Evolutionary conservation across 2,329 filamentous ascomycete genomes (phyloP).

Genomic region (Beauveria varroae): DNA sequence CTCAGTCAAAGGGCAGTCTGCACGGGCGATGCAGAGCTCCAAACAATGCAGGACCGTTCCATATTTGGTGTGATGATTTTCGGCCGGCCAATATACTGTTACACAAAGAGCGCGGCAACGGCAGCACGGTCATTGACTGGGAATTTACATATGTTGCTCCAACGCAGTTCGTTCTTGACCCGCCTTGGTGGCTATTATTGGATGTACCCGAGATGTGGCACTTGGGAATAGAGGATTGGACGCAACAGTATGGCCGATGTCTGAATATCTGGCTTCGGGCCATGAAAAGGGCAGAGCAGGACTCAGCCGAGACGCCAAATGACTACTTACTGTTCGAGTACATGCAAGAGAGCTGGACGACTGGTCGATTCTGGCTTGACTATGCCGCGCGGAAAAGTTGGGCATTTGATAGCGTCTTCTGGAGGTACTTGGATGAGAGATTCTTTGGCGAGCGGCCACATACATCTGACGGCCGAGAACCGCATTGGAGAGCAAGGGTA

Average conservation of each 20-base stretch:
- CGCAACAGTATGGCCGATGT: slow-evolving; percentile 19
- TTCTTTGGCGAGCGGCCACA: slow-evolving; percentile 22
- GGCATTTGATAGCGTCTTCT: slow-evolving; percentile 27
- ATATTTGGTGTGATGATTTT: slow-evolving; percentile 25
- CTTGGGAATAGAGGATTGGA: slow-evolving; percentile 10
- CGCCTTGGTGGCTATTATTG: slow-evolving; percentile 28
- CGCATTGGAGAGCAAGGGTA: slow-evolving; percentile 22
- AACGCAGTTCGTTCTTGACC: slow-evolving; percentile 25
- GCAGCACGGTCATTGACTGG: slow-evolving; percentile 24
- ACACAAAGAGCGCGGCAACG: slow-evolving; percentile 13
- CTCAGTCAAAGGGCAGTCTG: slow-evolving; percentile 11
- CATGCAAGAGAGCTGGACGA: slow-evolving; percentile 28
- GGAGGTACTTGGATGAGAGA: slow-evolving; percentile 24
- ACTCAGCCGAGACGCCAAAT: background rate
- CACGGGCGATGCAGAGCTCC: background rate
- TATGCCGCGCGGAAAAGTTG: slow-evolving; percentile 27
- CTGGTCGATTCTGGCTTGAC: slow-evolving; percentile 28
- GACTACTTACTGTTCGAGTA: background rate
- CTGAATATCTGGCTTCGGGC: slow-evolving; percentile 24
- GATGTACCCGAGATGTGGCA: slow-evolving; percentile 13
- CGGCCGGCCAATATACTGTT: slow-evolving; percentile 26
- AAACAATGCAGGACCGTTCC: slow-evolving; percentile 17
- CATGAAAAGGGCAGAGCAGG: slow-evolving; percentile 15
- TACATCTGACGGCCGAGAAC: slow-evolving; percentile 7
- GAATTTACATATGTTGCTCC: slow-evolving; percentile 27